Conservation (phyloP, 2,329 filamentous ascomycete genomes). For the Diaporthe sp. region DNA sequence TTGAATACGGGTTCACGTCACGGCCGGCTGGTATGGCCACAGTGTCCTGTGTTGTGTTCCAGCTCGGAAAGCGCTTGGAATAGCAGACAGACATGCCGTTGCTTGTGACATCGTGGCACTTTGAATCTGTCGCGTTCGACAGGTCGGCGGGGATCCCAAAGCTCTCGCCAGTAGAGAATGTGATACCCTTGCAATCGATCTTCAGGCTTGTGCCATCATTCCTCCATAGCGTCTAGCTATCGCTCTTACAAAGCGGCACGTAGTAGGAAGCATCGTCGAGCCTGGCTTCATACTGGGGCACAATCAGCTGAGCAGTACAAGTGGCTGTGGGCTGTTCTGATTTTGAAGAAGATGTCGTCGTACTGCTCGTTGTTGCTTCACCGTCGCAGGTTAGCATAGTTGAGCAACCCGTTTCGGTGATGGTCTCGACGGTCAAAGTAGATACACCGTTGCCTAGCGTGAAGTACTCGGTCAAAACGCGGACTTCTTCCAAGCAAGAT, state of each 20-base stretch:
- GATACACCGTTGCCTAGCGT: not conserved
- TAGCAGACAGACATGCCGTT: not conserved
- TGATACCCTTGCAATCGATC: not conserved
- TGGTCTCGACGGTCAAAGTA: not conserved
- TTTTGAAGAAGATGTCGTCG: not conserved
- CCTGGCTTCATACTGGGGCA: not conserved
- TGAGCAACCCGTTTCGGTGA: not conserved
- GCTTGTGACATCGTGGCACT: not conserved
- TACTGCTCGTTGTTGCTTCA: not conserved
- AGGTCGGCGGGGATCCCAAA: not conserved
- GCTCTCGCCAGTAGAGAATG: not conserved
- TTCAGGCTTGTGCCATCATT: constrained; percentile 9
- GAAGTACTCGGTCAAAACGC: not conserved
- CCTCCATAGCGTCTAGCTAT: not conserved
- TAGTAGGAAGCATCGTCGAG: constrained; percentile 19
- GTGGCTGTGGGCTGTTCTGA: not conserved
- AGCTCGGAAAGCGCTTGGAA: not conserved
- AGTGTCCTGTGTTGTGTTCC: not conserved
- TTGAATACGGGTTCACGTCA: not conserved
- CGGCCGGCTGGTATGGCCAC: not conserved
- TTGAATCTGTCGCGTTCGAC: not conserved
- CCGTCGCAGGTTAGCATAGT: not conserved
- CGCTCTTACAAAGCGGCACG: constrained; percentile 10
- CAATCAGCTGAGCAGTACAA: not conserved
- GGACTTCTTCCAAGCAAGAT: not conserved